Evolutionary conservation across 2,329 filamentous ascomycete genomes (phyloP).

Genomic region (Xylariaceae sp.): DNA sequence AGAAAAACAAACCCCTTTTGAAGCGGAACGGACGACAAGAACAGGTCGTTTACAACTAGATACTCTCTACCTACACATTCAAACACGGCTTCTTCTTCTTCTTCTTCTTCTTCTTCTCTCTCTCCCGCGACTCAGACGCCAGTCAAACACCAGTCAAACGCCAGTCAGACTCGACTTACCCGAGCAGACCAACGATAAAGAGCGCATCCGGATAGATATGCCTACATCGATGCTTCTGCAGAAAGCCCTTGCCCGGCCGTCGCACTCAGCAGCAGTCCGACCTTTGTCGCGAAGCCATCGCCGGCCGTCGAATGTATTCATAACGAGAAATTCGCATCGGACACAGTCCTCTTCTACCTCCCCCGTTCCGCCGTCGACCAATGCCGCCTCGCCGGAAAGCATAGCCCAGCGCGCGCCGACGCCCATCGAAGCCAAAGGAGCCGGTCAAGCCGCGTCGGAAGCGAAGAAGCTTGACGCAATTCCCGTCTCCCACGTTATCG

Average conservation of each 20-base stretch:
- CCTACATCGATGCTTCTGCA: conserved; percentile 14
- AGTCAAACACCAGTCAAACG: no score
- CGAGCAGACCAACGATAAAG: no score
- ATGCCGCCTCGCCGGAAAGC: neutral
- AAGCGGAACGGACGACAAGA: no score
- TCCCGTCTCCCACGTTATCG: conserved; percentile 37
- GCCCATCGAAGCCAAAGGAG: neutral
- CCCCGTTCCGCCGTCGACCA: neutral
- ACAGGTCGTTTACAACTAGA: no score
- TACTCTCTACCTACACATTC: no score
- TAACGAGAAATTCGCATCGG: conserved; percentile 14
- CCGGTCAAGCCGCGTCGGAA: conserved; percentile 13
- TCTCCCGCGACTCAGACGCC: no score
- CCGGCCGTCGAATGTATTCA: conserved; percentile 14
- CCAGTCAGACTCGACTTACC: no score
- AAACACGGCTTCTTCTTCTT: no score
- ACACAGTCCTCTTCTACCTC: conserved; percentile 18
- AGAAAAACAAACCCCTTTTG: no score
- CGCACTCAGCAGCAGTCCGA: conserved; percentile 8
- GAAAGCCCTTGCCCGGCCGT: conserved; percentile 17
- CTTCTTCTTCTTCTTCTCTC: no score
- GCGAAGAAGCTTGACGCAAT: conserved; percentile 30
- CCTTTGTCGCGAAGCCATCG: conserved; percentile 12
- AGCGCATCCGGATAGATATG: conserved; percentile 2
- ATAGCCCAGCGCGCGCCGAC: conserved; percentile 5